Evolutionary conservation across 768 basidiomycete genomes (phyloP), one percentile per base, ranked within the genome.

Genomic region (Chalciporus piperatus): DNA sequence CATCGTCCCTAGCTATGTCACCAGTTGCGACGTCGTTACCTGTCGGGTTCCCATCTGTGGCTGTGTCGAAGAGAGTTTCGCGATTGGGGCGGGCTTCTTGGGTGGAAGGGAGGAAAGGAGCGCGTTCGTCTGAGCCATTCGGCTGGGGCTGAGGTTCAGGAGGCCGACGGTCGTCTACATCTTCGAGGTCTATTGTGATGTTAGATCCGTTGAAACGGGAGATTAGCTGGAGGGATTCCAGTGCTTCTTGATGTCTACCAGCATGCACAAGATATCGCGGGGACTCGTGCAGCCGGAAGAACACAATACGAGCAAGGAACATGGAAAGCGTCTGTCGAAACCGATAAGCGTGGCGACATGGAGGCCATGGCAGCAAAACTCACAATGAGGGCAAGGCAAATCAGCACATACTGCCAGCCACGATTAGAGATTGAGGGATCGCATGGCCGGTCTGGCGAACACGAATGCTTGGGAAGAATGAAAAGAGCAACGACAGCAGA

Each of bases 211-310:
- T 98, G 71, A 89, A 92, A 28, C 77, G 78, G 3, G 90, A 89
- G 40, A 99, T 98, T 57, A 89, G 72, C 58, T 87, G 85, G 0
- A 99, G 77, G 0, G 85, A 85, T 57, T 89, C 81, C 32, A 96
- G 70, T 0, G 95, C 96, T 58, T 97, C 94, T 32, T 83, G 79
- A 30, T 82, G 85, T 40, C 92, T 80, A 14, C 93, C 92, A 0
- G 90, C 85, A 41, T 93, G 87, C 5, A 96, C 92, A 52, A 99
- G 85, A 65, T 86, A 98, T 20, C 93, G 83, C 2, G 97, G 94
- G 0, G 93, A 95, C 70, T 99, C 96, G 67, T 98, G 88, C 6
- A 99, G 73, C 17, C 87, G 84, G 78, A 98, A 97, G 68, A 98
- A 85, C 10, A 88, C 72, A 51, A 95, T 90, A 16, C 97, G 89